Percentiles rank a stretch among this genome's conserved stretches.
These are phyloP conservation scores for Apiospora kogelbergensis DNA, from an alignment of 2,329 filamentous ascomycete genomes.

Conservation along the genomic window DNA sequence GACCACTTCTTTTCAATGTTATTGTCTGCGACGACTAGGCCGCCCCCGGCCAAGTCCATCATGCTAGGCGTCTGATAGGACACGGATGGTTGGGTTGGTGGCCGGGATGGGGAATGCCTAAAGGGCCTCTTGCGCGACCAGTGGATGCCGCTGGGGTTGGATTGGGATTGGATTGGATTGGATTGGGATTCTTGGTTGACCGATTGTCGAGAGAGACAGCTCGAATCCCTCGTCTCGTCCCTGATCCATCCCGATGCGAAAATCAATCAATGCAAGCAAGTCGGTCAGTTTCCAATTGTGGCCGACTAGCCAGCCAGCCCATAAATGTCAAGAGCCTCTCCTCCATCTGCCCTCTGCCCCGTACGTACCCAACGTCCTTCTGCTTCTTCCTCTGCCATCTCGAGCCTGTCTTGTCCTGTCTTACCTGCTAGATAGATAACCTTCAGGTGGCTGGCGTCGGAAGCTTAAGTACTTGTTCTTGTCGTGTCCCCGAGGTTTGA, in stretches of 20 bases:
- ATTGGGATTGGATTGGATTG: background rate
- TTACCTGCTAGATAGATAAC: background rate
- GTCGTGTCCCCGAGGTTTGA: background rate
- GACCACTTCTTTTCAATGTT: constrained; percentile 4
- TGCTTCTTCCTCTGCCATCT: background rate
- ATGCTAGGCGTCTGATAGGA: constrained; percentile 2
- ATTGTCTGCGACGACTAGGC: background rate
- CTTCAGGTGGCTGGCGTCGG: background rate
- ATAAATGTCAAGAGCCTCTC: background rate
- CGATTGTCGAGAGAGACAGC: constrained; percentile 3
- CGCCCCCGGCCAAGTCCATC: background rate
- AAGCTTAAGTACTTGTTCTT: background rate
- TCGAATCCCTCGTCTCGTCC: background rate
- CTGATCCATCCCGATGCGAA: constrained; percentile 5
- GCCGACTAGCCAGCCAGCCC: background rate
- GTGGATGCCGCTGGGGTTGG: background rate
- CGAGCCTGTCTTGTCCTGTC: background rate
- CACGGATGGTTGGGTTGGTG: background rate
- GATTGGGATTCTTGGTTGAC: background rate
- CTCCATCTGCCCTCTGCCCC: background rate
- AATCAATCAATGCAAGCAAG: background rate
- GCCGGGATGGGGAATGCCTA: background rate
- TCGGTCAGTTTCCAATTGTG: background rate
- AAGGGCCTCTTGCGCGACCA: background rate
- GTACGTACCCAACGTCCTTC: no score